Conservation (phyloP, 257 asterid genomes). For the Solanum raphanifolium region DNA sequence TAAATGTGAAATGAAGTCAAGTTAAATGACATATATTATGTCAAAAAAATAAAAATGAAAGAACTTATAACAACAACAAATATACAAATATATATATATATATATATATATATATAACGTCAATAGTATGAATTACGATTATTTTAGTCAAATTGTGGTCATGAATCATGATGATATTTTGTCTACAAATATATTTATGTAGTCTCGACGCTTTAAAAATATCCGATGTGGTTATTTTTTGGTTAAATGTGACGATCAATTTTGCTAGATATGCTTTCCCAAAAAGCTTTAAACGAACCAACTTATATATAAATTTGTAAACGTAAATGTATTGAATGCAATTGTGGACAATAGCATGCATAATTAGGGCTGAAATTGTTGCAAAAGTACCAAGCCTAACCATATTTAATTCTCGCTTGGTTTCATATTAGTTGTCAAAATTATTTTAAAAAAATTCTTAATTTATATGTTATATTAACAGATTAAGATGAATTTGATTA, state of each 20-base stretch:
- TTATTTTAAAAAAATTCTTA: neutral
- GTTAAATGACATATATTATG: no score
- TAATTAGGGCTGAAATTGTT: neutral
- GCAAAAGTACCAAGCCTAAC: neutral
- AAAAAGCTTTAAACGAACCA: neutral
- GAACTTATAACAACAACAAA: neutral
- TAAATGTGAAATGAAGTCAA: no score
- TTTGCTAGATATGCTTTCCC: neutral
- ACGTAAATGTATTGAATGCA: neutral
- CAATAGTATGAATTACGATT: no score
- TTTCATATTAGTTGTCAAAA: neutral
- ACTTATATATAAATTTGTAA: neutral
- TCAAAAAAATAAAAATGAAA: no score
- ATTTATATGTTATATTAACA: no score
- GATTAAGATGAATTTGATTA: neutral
- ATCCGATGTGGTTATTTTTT: neutral
- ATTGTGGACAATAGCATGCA: neutral
- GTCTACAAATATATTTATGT: neutral
- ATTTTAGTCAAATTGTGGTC: neutral
- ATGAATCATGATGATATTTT: neutral
- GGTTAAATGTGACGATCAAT: neutral
- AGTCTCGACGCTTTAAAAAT: neutral
- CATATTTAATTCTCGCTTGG: no score
- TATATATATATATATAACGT: no score
- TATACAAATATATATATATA: no score